Evolutionary conservation across 1,284 basidiomycete species (phyloP).

Genomic region (Pseudozyma tsukubaensis): DNA sequence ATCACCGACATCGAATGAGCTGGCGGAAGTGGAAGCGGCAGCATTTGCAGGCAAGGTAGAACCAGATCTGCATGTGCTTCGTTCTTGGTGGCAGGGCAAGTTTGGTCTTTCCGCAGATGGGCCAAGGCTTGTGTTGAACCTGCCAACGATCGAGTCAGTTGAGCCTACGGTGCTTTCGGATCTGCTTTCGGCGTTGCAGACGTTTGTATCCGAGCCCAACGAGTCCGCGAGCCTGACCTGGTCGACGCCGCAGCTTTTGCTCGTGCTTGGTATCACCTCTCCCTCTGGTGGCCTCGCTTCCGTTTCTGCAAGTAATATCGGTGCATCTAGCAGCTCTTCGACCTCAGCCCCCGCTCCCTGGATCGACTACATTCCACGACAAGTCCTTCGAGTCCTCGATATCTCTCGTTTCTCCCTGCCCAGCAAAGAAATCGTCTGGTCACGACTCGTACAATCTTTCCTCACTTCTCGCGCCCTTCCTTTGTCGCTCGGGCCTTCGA

Average conservation of each 20-base stretch:
- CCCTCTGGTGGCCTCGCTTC: constrained; percentile 40
- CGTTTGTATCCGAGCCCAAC: constrained; percentile 33
- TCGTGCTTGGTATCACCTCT: constrained; percentile 47
- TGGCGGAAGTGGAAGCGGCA: constrained; percentile 21
- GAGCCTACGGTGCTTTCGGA: constrained; percentile 49
- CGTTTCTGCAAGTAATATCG: constrained; percentile 17
- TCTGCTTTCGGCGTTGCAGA: constrained; percentile 40
- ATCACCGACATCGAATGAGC: background rate
- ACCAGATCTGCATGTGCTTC: constrained; percentile 33
- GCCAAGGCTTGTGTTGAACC: constrained; percentile 32
- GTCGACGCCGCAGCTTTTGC: constrained; percentile 27
- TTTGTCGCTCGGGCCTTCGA: constrained; percentile 48
- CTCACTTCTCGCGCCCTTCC: constrained; percentile 33
- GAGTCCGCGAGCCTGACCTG: background rate
- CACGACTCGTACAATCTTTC: constrained; percentile 43
- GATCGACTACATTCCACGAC: constrained; percentile 49
- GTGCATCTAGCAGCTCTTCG: constrained; percentile 15
- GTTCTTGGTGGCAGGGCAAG: constrained; percentile 31
- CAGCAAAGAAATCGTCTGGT: constrained; percentile 54
- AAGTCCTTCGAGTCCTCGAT: constrained; percentile 45
- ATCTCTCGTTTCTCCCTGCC: constrained; percentile 46
- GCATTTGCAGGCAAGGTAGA: constrained; percentile 42
- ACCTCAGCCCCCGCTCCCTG: constrained; percentile 43
- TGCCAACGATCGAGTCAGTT: constrained; percentile 42
- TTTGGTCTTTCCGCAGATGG: constrained; percentile 2